Evolutionary conservation across 2,329 filamentous ascomycete genomes (phyloP).

Genomic region (Clarireedia homoeocarpa): DNA sequence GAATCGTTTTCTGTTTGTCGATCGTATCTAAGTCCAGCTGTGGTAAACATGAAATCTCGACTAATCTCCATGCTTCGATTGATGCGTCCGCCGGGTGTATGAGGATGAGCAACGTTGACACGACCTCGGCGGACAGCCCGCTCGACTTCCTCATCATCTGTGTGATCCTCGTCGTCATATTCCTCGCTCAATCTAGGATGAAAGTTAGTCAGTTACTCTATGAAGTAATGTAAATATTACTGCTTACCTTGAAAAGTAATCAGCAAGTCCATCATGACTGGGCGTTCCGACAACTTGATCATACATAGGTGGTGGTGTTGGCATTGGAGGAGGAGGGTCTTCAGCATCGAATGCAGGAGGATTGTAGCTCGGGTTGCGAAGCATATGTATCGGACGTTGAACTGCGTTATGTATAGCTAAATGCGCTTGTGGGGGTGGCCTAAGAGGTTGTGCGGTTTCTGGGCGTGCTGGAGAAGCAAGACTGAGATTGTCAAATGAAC

Average conservation of each 20-base stretch:
- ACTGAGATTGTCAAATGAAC: conserved; percentile 36
- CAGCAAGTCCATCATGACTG: conserved; percentile 49
- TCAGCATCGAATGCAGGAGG: conserved; percentile 65
- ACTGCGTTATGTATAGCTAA: conserved; percentile 25
- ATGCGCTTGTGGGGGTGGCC: conserved; percentile 42
- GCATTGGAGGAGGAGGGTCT: conserved; percentile 57
- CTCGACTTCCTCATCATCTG: conserved; percentile 24
- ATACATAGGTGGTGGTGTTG: conserved; percentile 64
- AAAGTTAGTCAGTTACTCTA: not conserved
- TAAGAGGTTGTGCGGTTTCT: conserved; percentile 25
- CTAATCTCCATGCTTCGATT: conserved; percentile 30
- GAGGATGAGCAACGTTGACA: conserved; percentile 28
- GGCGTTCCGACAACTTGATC: conserved; percentile 50
- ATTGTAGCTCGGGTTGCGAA: conserved; percentile 61
- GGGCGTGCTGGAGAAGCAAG: conserved; percentile 3
- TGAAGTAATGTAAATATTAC: conserved; percentile 24
- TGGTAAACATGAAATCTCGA: conserved; percentile 28
- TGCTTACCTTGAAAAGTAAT: conserved; percentile 56
- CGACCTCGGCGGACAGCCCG: conserved; percentile 23
- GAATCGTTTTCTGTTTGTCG: not conserved
- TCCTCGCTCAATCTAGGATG: conserved; percentile 19
- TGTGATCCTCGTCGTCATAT: conserved; percentile 25
- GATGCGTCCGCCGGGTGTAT: conserved; percentile 28
- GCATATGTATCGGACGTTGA: conserved; percentile 52
- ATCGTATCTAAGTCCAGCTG: not conserved